Conservation (phyloP, 495 filamentous ascomycete genomes). For the Daldinia loculata region DNA sequence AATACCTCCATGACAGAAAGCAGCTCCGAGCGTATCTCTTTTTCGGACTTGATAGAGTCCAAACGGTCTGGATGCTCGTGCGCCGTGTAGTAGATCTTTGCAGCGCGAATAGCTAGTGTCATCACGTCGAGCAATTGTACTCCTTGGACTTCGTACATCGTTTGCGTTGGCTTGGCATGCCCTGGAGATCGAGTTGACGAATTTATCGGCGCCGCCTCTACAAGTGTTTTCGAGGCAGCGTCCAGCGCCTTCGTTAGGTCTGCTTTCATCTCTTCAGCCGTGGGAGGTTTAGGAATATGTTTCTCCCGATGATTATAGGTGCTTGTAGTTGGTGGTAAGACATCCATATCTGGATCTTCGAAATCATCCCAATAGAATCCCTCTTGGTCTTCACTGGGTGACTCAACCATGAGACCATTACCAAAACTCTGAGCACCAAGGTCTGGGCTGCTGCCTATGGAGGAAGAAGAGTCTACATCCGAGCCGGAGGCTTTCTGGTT, state of each 20-base stretch:
- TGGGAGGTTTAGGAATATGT: slow-evolving; percentile 85
- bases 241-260: slow-evolving; percentile 75
- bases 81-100: slow-evolving; percentile 92
- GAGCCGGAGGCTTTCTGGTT: slow-evolving; percentile 50
- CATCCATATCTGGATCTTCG: slow-evolving; percentile 68
- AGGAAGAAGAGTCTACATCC: slow-evolving; percentile 64
- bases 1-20: slow-evolving; percentile 87
- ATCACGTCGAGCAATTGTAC: slow-evolving; percentile 90
- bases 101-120: slow-evolving; percentile 91
- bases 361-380: slow-evolving; percentile 67
- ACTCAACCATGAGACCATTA: slow-evolving; percentile 59
- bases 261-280: slow-evolving; percentile 76
- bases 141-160: slow-evolving; percentile 88
- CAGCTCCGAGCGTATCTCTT: slow-evolving; percentile 79
- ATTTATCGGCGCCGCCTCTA: slow-evolving; percentile 48
- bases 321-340: slow-evolving; percentile 95
- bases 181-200: slow-evolving; percentile 41
- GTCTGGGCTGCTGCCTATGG: slow-evolving; percentile 65
- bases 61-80: slow-evolving; percentile 84
- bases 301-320: slow-evolving; percentile 92
- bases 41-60: slow-evolving; percentile 85
- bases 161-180: slow-evolving; percentile 55
- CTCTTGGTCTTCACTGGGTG: slow-evolving; percentile 67
- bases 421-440: slow-evolving; percentile 51
- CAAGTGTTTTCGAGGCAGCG: slow-evolving; percentile 71